These are phyloP conservation scores for Conoideocrella luteorostrata DNA, from an alignment of 2,329 filamentous ascomycete species.

Conservation along the genomic window DNA sequence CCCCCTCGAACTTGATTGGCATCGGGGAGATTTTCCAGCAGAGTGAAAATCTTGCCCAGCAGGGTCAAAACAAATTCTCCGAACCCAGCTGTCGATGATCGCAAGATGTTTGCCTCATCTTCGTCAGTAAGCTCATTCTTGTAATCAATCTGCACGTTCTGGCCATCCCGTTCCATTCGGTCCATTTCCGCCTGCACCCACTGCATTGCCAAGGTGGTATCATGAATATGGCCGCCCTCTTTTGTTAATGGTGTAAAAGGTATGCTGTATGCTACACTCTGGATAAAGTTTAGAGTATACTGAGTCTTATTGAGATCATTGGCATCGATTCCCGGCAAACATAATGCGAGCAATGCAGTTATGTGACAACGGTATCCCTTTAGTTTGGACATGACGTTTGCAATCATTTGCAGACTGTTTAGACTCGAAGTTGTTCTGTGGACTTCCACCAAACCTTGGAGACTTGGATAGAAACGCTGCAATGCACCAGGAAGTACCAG, in stretches of 20 bases:
- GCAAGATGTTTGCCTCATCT: slow-evolving; percentile 79
- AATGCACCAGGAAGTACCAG: slow-evolving; percentile 88
- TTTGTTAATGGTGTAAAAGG: slow-evolving; percentile 70
- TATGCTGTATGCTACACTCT: slow-evolving; percentile 92
- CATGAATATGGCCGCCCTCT: slow-evolving; percentile 60
- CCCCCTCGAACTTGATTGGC: slow-evolving; percentile 79
- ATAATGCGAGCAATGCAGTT: slow-evolving; percentile 85
- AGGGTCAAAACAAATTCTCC: slow-evolving; percentile 88
- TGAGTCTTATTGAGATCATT: slow-evolving; percentile 97
- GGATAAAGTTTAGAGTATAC: slow-evolving; percentile 89
- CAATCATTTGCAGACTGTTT: slow-evolving; percentile 84
- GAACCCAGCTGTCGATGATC: slow-evolving; percentile 90
- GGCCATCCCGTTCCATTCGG: slow-evolving; percentile 82
- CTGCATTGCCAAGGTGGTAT: slow-evolving; percentile 72
- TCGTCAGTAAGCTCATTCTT: slow-evolving; percentile 72
- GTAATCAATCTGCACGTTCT: slow-evolving; percentile 81
- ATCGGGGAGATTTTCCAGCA: slow-evolving; percentile 92
- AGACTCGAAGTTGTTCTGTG: slow-evolving; percentile 93
- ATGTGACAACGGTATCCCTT: slow-evolving; percentile 97
- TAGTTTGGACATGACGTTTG: slow-evolving; percentile 81
- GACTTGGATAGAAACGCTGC: slow-evolving; percentile 92
- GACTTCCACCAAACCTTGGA: slow-evolving; percentile 94
- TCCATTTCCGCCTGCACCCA: slow-evolving; percentile 96
- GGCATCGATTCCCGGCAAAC: slow-evolving; percentile 91
- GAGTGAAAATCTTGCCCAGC: slow-evolving; percentile 87